A percentile compares a stretch with the other conserved stretches of the same genome.
Evolutionary conservation across 2,329 filamentous ascomycete genomes (phyloP).

Genomic region (Pseudopyrenochaeta lycopersici): DNA sequence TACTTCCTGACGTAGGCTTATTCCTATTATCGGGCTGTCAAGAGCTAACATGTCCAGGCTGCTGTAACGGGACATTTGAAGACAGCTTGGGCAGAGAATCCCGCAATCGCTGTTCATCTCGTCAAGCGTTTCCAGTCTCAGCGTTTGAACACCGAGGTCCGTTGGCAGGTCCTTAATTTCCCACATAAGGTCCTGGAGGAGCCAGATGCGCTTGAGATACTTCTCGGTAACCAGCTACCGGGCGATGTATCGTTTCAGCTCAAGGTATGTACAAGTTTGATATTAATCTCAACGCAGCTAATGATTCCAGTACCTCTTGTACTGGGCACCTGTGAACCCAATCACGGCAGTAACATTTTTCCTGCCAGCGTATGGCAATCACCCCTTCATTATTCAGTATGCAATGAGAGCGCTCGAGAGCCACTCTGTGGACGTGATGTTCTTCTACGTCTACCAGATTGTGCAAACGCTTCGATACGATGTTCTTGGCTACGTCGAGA

Average conservation of each 20-base stretch:
- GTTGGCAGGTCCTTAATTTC: constrained; percentile 80
- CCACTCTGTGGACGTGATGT: constrained; percentile 94
- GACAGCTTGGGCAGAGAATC: constrained; percentile 86
- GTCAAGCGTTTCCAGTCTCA: constrained; percentile 79
- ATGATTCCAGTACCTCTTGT: constrained; percentile 74
- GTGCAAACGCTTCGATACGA: constrained; percentile 96
- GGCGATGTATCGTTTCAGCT: constrained; percentile 83
- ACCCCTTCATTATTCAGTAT: constrained; percentile 94
- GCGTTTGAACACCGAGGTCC: constrained; percentile 77
- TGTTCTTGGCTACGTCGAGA: constrained; percentile 89
- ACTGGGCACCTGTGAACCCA: constrained; percentile 92
- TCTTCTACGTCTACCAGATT: constrained; percentile 99
- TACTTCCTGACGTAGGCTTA: constrained; percentile 50
- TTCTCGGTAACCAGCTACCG: constrained; percentile 80
- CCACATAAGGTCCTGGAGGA: constrained; percentile 84
- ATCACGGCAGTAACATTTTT: constrained; percentile 95
- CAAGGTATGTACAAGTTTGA: constrained; percentile 65
- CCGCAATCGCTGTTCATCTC: constrained; percentile 87
- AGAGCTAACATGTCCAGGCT: constrained; percentile 52
- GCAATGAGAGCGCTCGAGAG: constrained; percentile 94
- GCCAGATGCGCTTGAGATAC: constrained; percentile 81
- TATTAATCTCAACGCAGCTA: constrained; percentile 9
- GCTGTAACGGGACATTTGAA: constrained; percentile 72
- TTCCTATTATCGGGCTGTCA: background rate
- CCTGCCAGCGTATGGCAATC: constrained; percentile 86